Percentiles rank a stretch among this genome's conserved stretches.
phyloP scores from a whole-genome alignment of 164 flowering plant genomes.

The Pachysandra terminalis region DNA sequence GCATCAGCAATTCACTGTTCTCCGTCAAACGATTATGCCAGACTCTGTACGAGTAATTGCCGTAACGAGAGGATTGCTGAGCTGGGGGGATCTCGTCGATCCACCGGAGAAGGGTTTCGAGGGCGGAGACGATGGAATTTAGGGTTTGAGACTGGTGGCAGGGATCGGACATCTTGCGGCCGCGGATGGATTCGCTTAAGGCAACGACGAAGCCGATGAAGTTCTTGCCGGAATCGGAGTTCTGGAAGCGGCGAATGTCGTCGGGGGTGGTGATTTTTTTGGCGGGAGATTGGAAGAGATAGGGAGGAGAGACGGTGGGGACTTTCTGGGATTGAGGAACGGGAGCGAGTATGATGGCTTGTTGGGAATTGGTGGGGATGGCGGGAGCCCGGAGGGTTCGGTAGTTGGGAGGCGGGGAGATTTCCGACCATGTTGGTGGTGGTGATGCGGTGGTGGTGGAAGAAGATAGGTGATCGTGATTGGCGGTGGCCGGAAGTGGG shows the following conservation, averaged over 20 bases:
- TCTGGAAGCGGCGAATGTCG: slow-evolving; percentile 58
- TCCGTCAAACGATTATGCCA: slow-evolving; percentile 63
- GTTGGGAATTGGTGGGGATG: slow-evolving; percentile 34
- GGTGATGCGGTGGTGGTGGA: slow-evolving; percentile 13
- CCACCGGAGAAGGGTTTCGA: slow-evolving; percentile 46
- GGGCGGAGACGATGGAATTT: slow-evolving; percentile 30
- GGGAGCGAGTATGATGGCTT: slow-evolving; percentile 53
- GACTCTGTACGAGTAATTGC: slow-evolving; percentile 62
- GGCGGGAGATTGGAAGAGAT: slow-evolving; percentile 49
- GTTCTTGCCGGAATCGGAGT: slow-evolving; percentile 46
- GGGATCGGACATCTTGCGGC: slow-evolving; percentile 67
- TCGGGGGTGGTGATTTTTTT: slow-evolving; percentile 61
- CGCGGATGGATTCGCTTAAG: slow-evolving; percentile 65
- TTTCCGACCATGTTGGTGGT: slow-evolving; percentile 31
- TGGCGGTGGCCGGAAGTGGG: no score
- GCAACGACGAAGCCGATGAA: slow-evolving; percentile 83
- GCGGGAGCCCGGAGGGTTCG: slow-evolving; percentile 50
- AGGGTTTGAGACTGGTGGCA: slow-evolving; percentile 48
- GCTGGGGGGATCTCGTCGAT: slow-evolving; percentile 76
- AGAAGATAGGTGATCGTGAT: no score
- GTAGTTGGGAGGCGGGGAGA: slow-evolving; percentile 52
- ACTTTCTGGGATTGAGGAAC: slow-evolving; percentile 69
- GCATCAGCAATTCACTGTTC: slow-evolving; percentile 19
- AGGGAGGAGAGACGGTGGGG: slow-evolving; percentile 38
- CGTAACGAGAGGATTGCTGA: slow-evolving; percentile 68